Base-by-base conservation (phyloP, 768 basidiomycete species). In the Dentipellis fragilis region DNA sequence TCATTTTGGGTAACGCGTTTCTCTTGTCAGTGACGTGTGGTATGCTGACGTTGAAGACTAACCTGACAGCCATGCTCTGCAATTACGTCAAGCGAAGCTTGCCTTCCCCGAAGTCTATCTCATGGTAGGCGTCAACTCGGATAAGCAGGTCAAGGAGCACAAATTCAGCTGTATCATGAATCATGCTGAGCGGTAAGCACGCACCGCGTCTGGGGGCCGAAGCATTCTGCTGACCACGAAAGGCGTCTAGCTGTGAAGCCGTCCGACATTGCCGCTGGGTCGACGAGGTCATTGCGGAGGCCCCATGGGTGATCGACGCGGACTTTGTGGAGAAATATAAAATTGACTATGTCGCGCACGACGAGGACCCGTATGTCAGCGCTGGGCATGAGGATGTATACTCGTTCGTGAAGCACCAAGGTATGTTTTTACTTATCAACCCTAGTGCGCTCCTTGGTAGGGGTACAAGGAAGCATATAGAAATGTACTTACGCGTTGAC, bases 211-310 rank as follows among this genome's bases (percentile, higher is more conserved):
- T 46, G 14, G n/a, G n/a, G n/a, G 39, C 54, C 34, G 22, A 17
- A 49, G 11, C 29, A 22, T 23, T 23, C 48, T 23, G 19, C 19
- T 35, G 14, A 22, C 36, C 10, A 16, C 38, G 52, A 23, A 42
- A 45, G 19, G 10, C 6, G 11, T 7, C 52, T 51, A 88, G 87
- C 57, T 76, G 93, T 62, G 96, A 98, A 71, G 81, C 88, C 5
- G 87, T 85, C n/a, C 77, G 90, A n/a, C 92, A 98, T 67, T 94
- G 94, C 67, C 81, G 91, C 55, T 99, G 95, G 95, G 93, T 93
- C 0, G 93, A 96, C 66, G 88, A 97, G 69, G 85, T 99, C 49
- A 75, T 96, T 21, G 80, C 90, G 5, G 87, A 91, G 39, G 89
- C 87, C 2, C 96, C 96, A 2, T 97, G 95, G 96, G 74, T 91